Conservation (phyloP, 768 basidiomycete genomes). For the Suillus hirtellus region DNA sequence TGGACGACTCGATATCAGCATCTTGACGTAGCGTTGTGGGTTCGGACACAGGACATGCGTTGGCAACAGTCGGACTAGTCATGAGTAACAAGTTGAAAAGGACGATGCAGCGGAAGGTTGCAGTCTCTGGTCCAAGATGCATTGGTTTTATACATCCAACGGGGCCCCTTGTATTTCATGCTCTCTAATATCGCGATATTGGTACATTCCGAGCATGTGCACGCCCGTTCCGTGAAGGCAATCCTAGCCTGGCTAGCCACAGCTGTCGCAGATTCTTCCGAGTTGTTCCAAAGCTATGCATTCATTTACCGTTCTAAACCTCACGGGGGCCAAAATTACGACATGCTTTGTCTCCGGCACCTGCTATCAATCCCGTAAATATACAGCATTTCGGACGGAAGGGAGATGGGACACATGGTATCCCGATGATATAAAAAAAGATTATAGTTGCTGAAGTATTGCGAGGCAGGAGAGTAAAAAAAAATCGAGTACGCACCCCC, state of each 20-base stretch:
- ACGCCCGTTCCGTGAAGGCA: neutral
- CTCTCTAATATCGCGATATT: neutral
- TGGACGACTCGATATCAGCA: neutral
- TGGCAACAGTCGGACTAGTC: neutral
- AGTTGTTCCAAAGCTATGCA: too few species aligned
- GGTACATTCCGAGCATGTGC: too few species aligned
- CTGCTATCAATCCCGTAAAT: conserved; percentile 27
- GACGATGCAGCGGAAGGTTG: neutral
- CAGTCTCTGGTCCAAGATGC: neutral
- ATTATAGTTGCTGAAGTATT: neutral
- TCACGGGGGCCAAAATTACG: conserved; percentile 41
- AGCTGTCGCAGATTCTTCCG: neutral
- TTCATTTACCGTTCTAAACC: conserved; percentile 49
- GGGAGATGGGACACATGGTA: conserved; percentile 1
- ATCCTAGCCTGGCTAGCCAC: neutral
- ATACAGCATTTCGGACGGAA: conserved; percentile 8
- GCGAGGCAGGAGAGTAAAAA: neutral
- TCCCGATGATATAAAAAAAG: neutral
- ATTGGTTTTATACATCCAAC: conserved; percentile 1
- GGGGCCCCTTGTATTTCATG: neutral
- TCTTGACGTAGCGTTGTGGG: neutral
- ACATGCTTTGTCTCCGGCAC: conserved; percentile 37
- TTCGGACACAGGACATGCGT: neutral
- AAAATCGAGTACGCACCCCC: conserved; percentile 30
- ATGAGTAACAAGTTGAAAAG: neutral